These are phyloP conservation scores for Botrytis fragariae DNA, from an alignment of 2,329 filamentous ascomycete species.

Conservation along the genomic window DNA sequence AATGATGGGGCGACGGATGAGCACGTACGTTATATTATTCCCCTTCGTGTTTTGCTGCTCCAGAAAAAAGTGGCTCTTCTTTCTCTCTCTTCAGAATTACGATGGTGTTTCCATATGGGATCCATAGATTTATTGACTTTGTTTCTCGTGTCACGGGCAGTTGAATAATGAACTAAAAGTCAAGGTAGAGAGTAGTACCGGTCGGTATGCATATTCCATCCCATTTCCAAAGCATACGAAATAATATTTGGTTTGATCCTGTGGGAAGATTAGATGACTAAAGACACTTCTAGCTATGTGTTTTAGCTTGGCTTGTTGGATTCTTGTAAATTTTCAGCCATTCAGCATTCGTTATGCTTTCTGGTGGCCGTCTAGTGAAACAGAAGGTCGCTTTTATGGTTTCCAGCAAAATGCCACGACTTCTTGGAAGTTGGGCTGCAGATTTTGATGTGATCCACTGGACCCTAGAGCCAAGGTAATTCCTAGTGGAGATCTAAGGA, in stretches of 20 bases:
- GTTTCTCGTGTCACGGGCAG: conserved; percentile 1
- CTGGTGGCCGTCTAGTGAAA: conserved; percentile 7
- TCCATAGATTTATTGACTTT: not conserved
- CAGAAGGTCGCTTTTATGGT: conserved; percentile 1
- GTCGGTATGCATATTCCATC: not conserved
- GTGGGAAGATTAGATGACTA: conserved; percentile 20
- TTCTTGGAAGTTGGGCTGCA: not conserved
- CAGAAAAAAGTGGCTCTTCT: not conserved
- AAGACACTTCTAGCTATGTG: not conserved
- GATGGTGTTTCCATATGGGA: not conserved
- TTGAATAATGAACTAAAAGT: not conserved
- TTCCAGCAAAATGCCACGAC: conserved; percentile 14
- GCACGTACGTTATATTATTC: not conserved
- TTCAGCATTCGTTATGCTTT: not conserved
- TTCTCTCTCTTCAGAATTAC: not conserved
- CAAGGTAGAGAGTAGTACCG: not conserved
- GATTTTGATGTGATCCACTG: conserved; percentile 5
- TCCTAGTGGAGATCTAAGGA: conserved; percentile 2
- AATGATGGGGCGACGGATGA: not conserved
- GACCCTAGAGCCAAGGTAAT: not conserved
- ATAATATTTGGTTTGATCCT: conserved; percentile 6
- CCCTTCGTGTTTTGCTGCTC: conserved; percentile 5
- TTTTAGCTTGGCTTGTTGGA: not conserved
- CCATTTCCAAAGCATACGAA: conserved; percentile 8
- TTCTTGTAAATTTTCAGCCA: not conserved